Conservation (phyloP, 1,284 basidiomycete genomes). For the Moesziomyces aphidis region DNA sequence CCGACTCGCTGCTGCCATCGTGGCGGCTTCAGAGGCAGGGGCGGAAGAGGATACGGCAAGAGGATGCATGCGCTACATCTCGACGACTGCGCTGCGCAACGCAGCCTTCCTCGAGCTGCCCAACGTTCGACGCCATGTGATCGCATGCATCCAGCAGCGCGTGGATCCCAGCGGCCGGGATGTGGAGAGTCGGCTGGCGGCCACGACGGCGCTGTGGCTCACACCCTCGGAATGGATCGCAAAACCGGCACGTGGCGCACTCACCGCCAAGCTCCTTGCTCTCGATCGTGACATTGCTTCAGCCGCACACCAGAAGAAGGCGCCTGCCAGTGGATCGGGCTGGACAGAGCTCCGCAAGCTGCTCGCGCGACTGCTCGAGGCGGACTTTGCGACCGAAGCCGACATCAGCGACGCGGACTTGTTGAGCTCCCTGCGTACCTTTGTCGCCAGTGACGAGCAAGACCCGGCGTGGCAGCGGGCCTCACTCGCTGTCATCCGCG, state of each 20-base stretch:
- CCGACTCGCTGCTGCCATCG: constrained; percentile 15
- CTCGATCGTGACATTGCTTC: constrained; percentile 21
- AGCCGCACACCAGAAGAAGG: neutral
- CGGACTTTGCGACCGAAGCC: constrained; percentile 16
- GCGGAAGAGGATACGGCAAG: neutral
- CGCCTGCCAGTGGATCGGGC: neutral
- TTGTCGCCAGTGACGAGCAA: neutral
- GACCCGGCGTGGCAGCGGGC: constrained; percentile 14
- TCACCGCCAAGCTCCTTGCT: constrained; percentile 22
- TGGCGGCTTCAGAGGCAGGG: constrained; percentile 7
- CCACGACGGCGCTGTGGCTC: constrained; percentile 18
- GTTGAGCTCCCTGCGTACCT: constrained; percentile 6
- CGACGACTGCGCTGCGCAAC: constrained; percentile 24
- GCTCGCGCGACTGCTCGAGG: constrained; percentile 15
- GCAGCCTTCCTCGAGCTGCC: constrained; percentile 53
- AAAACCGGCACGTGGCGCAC: constrained; percentile 20
- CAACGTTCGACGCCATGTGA: constrained; percentile 38
- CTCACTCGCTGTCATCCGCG: constrained; percentile 19
- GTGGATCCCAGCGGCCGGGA: neutral
- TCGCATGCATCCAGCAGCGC: constrained; percentile 9
- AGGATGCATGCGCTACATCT: constrained; percentile 16
- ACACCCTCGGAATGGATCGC: constrained; percentile 34
- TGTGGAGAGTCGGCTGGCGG: constrained; percentile 11
- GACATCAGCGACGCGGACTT: constrained; percentile 10
- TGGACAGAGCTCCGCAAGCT: constrained; percentile 26